Conservation (phyloP, 2,329 filamentous ascomycete species). For the Epichloe glyceriae region DNA sequence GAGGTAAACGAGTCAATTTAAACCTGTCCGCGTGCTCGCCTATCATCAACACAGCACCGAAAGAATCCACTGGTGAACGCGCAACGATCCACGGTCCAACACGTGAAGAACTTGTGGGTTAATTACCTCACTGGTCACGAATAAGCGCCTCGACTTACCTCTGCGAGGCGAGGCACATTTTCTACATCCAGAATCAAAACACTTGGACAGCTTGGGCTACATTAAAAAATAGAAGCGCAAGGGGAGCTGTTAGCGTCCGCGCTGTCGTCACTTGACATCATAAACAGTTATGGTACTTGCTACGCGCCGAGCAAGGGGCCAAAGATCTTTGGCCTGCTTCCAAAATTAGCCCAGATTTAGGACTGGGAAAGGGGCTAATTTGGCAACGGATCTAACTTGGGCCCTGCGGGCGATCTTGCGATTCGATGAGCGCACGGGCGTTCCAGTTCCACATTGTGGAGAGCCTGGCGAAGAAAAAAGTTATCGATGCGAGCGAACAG, state of each 20-base stretch:
- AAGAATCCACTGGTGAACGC: too few relatives aligned
- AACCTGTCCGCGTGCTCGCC: too few relatives aligned
- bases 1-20: too few relatives aligned
- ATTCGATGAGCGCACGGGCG: slow-evolving; percentile 2
- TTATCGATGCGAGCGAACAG: too few relatives aligned
- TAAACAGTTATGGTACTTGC: neutral
- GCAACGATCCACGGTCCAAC: too few relatives aligned
- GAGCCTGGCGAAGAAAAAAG: neutral
- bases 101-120: too few relatives aligned
- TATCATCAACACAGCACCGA: too few relatives aligned
- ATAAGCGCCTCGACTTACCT: neutral
- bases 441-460: neutral
- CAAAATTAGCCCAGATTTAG: slow-evolving; percentile 10
- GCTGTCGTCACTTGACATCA: neutral
- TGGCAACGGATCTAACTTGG: neutral
- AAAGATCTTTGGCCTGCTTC: neutral
- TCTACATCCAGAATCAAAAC: too few relatives aligned
- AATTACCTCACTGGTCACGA: too few relatives aligned
- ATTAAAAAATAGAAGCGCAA: slow-evolving; percentile 23
- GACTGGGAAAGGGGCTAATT: slow-evolving; percentile 8
- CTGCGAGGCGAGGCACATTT: neutral
- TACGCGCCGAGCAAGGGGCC: slow-evolving; percentile 9
- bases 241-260: neutral
- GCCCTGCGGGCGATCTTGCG: neutral
- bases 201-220: slow-evolving; percentile 15